Base-by-base conservation (phyloP, 495 filamentous ascomycete species). In the Cairneyella variabilis region DNA sequence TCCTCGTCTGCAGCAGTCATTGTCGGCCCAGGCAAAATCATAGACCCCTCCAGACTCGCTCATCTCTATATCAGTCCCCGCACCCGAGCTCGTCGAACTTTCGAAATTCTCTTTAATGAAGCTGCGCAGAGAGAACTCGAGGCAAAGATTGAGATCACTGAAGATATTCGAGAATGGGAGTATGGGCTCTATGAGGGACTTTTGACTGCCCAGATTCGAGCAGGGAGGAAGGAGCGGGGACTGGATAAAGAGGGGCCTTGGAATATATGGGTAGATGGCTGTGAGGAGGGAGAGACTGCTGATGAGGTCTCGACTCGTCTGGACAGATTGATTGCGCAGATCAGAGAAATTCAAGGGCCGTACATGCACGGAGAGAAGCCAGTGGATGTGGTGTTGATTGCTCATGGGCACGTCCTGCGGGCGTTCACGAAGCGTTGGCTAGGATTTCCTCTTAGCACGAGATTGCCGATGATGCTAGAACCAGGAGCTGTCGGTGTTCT, bases 111-210 rank as follows among this genome's bases (percentile, higher is more conserved):
- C 75, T 40, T 91, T 77, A 84, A 73, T 53, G 3, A 63, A 66
- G 54, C 64, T 14, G 40, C 61, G 4, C 61, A 69, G 2, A 65
- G 67, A 25, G 21, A 62, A 0, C 30, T 66, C 2, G 67, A 77
- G 40, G 78, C 77, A 0, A 63, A 67, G n/a, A 73, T 84, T 0
- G 63, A 77, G 47, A 67, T 85, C 27, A 83, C 81, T 0, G 76
- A 85, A 44, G 76, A 80, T 30, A 75, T 91, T 12, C 73, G 80
- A 18, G 88, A 91, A 63, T 91, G 88, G 88, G 83, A 89, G 64
- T 91, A 91, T 65, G 88, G 88, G 3, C 69, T 76, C 28, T 91
- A 91, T 65, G 88, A 91, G 63, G 88, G 88, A 0, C 71, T 88
- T 64, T 83, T 82, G 6, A 84, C 79, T 53, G 60, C 71, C 36